Base-by-base conservation (phyloP, 1,284 basidiomycete genomes). In the Ustilago esculenta region DNA sequence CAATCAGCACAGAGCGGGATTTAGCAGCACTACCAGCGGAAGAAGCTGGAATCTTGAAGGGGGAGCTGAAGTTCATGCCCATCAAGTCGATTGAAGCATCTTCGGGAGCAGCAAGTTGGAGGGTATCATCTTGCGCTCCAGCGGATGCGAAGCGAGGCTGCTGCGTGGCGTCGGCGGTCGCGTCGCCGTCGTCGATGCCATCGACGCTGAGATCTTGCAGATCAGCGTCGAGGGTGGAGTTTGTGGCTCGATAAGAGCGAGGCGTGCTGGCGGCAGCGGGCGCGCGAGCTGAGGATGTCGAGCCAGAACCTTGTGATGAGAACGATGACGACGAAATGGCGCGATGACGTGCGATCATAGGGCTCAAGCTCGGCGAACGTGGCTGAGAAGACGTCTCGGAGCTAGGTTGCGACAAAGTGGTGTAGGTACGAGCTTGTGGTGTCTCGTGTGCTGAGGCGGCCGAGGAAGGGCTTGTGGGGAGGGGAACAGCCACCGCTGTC, bases 11-110 rank as follows among this genome's bases (percentile, higher is more conserved):
- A 12, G 56, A 55, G 9, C 49, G 56, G 14, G 51, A 37, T n/a
- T 49, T 50, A 6, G 37, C 50, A 8, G 47, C 37, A 5, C 17
- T 21, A 2, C 35, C 43, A 18, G 32, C 18, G 6, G 48, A 23
- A 5, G 53, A 50, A 11, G 40, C 29, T 10, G 59, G 55, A n/a
- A 65, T 34, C 36, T 59, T 61, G 58, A 71, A 71, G 12, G 68
- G 63, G 24, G 56, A 64, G 32, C 29, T 72, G 44, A 76, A 73
- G 39, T 59, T 61, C 55, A 61, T 63, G 0, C 59, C 66, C 72
- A 76, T 76, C 50, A 76, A 41, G 47, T 76, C 74, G 45, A 76
- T 63, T 8, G 74, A 71, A 23, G 58, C 73, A 27, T 76, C 75
- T 15, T 58, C 63, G 0, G 60, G 52, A 7, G 55, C 58, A 7